These are phyloP conservation scores for Pelargonium fulgidum DNA, from an alignment of 441 rosid genomes.

Conservation along the genomic window DNA sequence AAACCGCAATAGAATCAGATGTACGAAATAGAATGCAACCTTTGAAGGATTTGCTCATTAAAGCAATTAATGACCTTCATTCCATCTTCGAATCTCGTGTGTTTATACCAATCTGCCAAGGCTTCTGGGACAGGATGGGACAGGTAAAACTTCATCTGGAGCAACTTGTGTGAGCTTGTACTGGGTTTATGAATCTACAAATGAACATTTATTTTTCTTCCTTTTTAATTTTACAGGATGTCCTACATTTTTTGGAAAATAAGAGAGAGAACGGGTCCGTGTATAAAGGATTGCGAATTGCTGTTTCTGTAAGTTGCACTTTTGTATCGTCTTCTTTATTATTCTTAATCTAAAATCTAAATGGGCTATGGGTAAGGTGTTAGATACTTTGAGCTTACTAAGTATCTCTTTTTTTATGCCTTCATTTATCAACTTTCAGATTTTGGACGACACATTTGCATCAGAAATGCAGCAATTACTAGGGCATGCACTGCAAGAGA, in stretches of 20 bases:
- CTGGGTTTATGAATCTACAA: not conserved
- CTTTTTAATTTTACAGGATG: slow-evolving; percentile 42
- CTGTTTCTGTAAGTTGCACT: slow-evolving; percentile 59
- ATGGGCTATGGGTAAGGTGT: not conserved
- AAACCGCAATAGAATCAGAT: slow-evolving; percentile 73
- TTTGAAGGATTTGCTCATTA: slow-evolving; percentile 68
- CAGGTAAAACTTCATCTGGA: slow-evolving; percentile 38
- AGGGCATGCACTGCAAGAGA: slow-evolving; percentile 80
- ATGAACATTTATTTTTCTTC: slow-evolving; percentile 4
- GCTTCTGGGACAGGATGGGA: slow-evolving; percentile 97
- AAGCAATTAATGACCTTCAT: slow-evolving; percentile 68
- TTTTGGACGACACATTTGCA: slow-evolving; percentile 83
- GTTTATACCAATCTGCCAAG: slow-evolving; percentile 72
- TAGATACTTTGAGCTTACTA: not conserved
- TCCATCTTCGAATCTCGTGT: slow-evolving; percentile 63
- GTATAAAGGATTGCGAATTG: slow-evolving; percentile 90
- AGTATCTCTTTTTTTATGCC: not conserved
- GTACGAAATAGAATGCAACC: slow-evolving; percentile 70
- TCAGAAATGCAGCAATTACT: slow-evolving; percentile 81
- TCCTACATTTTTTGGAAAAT: slow-evolving; percentile 79
- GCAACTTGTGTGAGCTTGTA: not conserved
- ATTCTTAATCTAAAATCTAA: not conserved
- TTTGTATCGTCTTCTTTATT: not conserved
- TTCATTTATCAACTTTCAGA: slow-evolving; percentile 27
- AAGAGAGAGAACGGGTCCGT: slow-evolving; percentile 91